Percentiles rank a stretch among this genome's conserved stretches.
Conservation (phyloP, 2,329 filamentous ascomycete species). For the Pseudogymnoascus sp. region DNA sequence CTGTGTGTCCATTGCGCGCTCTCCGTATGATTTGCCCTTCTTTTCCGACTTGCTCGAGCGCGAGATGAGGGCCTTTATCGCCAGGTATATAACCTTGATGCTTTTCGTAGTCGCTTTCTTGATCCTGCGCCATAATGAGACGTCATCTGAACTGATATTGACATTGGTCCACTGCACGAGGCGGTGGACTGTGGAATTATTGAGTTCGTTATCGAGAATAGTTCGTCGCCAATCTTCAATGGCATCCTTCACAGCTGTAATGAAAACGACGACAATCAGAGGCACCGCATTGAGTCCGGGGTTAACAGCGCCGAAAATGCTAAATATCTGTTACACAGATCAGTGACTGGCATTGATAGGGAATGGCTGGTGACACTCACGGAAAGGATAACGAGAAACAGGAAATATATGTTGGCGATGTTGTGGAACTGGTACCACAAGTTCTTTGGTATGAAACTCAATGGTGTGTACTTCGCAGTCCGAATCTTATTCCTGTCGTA, state of each 20-base stretch:
- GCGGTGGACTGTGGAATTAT: conserved; percentile 91
- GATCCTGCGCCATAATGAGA: conserved; percentile 76
- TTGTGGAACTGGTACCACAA: conserved; percentile 98
- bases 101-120: conserved; percentile 68
- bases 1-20: conserved; percentile 22
- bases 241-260: conserved; percentile 89
- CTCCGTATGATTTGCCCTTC: conserved; percentile 16
- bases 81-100: conserved; percentile 13
- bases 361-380: conserved; percentile 49
- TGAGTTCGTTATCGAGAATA: conserved; percentile 82
- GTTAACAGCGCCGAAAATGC: conserved; percentile 88
- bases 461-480: conserved; percentile 91
- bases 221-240: conserved; percentile 94
- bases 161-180: conserved; percentile 86
- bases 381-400: conserved; percentile 88
- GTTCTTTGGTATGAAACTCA: conserved; percentile 95
- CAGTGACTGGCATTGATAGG: conserved; percentile 17
- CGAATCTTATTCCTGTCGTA: conserved; percentile 94
- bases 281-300: conserved; percentile 85
- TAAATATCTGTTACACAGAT: conserved; percentile 62
- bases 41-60: conserved; percentile 42
- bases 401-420: conserved; percentile 95
- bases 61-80: conserved; percentile 29
- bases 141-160: conserved; percentile 79
- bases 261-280: conserved; percentile 79